Evolutionary conservation across 1,284 basidiomycete species (phyloP).

Genomic region (Spongispora temasekensis): DNA sequence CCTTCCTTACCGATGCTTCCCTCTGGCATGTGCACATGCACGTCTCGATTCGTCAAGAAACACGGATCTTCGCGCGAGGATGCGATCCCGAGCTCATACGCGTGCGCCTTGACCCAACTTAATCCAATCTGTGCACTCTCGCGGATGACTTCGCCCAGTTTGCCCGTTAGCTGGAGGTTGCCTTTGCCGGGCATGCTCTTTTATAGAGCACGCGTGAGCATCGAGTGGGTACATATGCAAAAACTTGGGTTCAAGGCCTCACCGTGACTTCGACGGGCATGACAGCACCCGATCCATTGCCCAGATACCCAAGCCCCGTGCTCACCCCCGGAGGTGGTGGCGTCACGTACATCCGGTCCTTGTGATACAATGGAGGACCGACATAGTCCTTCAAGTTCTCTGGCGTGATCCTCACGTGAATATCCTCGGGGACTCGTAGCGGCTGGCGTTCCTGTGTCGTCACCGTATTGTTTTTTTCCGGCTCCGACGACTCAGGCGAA

Average conservation of each 20-base stretch:
- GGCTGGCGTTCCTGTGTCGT: conserved; percentile 84
- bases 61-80: conserved; percentile 65
- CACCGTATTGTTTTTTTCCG: conserved; percentile 43
- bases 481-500: conserved; percentile 31
- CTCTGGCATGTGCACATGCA: conserved; percentile 96
- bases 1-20: conserved; percentile 98
- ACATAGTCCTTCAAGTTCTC: conserved; percentile 96
- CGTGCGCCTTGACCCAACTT: conserved; percentile 92
- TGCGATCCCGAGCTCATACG: conserved; percentile 87
- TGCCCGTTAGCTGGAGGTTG: conserved; percentile 88
- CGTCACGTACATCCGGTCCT: conserved; percentile 87
- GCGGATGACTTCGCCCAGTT: conserved; percentile 96
- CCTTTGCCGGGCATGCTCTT: conserved; percentile 96
- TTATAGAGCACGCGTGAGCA: background rate
- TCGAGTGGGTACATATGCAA: background rate
- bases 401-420: conserved; percentile 81
- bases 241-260: no score
- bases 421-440: conserved; percentile 76
- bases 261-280: conserved; percentile 97
- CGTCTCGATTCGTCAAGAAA: conserved; percentile 83
- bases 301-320: conserved; percentile 93
- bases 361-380: conserved; percentile 94
- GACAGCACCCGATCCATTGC: conserved; percentile 94
- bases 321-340: conserved; percentile 90
- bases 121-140: conserved; percentile 95